Conservation (phyloP, 345 rosid species). For the Dipteronia dyeriana region DNA sequence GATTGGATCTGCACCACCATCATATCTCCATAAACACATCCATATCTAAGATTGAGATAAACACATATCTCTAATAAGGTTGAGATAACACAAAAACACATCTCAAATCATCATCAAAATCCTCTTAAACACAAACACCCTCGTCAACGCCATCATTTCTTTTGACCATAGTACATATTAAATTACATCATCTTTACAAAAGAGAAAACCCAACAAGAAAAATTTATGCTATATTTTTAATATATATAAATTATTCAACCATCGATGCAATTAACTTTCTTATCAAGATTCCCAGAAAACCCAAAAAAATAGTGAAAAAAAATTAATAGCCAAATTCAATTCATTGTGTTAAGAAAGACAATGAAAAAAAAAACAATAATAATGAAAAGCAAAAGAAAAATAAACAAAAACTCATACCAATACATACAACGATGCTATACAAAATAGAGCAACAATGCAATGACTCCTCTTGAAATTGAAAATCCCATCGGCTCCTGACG, state of each 20-base stretch:
- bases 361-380: no score
- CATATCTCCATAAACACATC: no score
- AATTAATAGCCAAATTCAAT: constrained; percentile 44
- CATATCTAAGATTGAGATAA: no score
- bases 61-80: no score
- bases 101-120: no score
- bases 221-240: background rate
- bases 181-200: background rate
- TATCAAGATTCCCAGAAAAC: constrained; percentile 9
- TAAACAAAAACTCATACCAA: constrained; percentile 39
- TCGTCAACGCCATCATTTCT: no score
- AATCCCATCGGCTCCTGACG: constrained; percentile 33
- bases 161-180: background rate
- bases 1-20: no score
- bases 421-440: constrained; percentile 69
- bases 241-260: constrained; percentile 23
- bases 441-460: constrained; percentile 34
- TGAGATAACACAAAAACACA: no score
- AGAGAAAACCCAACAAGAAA: background rate
- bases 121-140: no score
- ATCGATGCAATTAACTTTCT: constrained; percentile 22
- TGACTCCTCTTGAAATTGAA: constrained; percentile 17
- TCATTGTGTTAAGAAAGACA: constrained; percentile 27
- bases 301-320: background rate
- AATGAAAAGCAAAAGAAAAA: background rate